These are phyloP conservation scores for Xylogone sp. DNA, from an alignment of 2,329 filamentous ascomycete genomes.

Conservation along the genomic window DNA sequence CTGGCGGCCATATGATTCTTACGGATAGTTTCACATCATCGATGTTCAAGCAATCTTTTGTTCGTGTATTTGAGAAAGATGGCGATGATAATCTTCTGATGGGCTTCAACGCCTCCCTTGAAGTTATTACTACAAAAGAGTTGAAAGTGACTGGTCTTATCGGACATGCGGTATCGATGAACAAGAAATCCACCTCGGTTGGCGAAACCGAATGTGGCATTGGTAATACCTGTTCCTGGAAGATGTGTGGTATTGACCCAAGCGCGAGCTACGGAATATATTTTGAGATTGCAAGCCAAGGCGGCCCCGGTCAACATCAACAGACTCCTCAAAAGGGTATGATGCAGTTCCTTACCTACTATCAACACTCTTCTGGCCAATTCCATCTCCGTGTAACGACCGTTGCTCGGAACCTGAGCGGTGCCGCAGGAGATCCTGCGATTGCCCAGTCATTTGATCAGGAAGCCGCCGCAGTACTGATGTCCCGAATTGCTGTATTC, in stretches of 20 bases:
- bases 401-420: conserved; percentile 84
- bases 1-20: conserved; percentile 95
- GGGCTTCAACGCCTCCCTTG: conserved; percentile 96
- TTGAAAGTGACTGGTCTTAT: conserved; percentile 97
- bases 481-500: conserved; percentile 99
- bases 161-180: conserved; percentile 91
- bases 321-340: conserved; percentile 87
- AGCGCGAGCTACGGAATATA: conserved; percentile 92
- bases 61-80: conserved; percentile 96
- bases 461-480: conserved; percentile 93
- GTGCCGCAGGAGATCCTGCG: conserved; percentile 88
- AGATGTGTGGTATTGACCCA: conserved; percentile 98
- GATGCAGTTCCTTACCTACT: conserved; percentile 98
- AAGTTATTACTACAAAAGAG: conserved; percentile 96
- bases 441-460: conserved; percentile 98
- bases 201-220: conserved; percentile 98
- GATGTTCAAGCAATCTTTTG: conserved; percentile 99
- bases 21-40: conserved; percentile 98
- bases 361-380: conserved; percentile 94
- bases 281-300: conserved; percentile 95
- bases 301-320: conserved; percentile 78
- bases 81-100: conserved; percentile 90
- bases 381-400: conserved; percentile 96
- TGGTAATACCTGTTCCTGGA: conserved; percentile 98
- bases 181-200: conserved; percentile 96